A percentile compares a stretch with the other conserved stretches of the same genome.
phyloP scores from a whole-genome alignment of 2,329 filamentous ascomycete species.

The Mycogone perniciosa region DNA sequence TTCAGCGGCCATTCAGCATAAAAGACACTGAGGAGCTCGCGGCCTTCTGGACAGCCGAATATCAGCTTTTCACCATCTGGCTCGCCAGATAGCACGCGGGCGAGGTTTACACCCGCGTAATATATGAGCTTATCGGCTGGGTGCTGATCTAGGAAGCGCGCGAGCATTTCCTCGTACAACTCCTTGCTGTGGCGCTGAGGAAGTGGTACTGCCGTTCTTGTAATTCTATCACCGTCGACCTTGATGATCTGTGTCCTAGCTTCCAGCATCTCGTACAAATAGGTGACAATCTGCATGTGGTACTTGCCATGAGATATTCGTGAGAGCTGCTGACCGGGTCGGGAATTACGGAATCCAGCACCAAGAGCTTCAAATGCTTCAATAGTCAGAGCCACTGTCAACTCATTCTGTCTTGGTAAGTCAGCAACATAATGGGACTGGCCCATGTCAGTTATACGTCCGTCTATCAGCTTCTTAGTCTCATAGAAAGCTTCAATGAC shows the following conservation, averaged over 20 bases:
- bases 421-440: background rate
- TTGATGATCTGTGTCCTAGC: slow-evolving; percentile 8
- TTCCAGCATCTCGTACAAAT: slow-evolving; percentile 9
- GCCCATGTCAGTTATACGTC: background rate
- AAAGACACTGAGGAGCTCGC: slow-evolving; percentile 28
- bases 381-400: background rate
- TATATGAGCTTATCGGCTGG: slow-evolving; percentile 16
- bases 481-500: background rate
- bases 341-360: background rate
- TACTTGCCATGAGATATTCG: background rate
- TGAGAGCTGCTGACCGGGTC: background rate
- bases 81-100: slow-evolving; percentile 25
- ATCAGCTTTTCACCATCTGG: slow-evolving; percentile 33
- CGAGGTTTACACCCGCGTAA: slow-evolving; percentile 22
- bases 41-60: slow-evolving; percentile 30
- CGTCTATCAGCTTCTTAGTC: background rate
- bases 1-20: slow-evolving; percentile 33
- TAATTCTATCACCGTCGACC: slow-evolving; percentile 3
- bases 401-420: background rate
- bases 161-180: slow-evolving; percentile 6
- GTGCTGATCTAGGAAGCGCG: slow-evolving; percentile 3
- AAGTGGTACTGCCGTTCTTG: slow-evolving; percentile 8
- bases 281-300: slow-evolving; percentile 14
- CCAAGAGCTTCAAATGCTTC: slow-evolving; percentile 6
- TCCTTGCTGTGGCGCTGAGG: background rate